Base-by-base conservation (phyloP, 305 asterid genomes). In the Petunia hybrid region DNA sequence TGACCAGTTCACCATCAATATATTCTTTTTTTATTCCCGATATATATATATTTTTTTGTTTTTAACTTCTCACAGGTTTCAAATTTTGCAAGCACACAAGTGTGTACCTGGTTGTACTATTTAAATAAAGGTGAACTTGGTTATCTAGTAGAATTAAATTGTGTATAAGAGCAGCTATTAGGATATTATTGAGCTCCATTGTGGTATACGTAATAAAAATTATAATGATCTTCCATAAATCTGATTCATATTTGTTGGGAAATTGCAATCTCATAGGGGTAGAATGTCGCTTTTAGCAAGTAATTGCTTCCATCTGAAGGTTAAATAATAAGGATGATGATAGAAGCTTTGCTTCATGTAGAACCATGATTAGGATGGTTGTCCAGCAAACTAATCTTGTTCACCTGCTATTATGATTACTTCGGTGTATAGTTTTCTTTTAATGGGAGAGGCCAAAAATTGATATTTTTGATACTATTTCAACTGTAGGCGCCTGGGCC, bases 401-500 rank as follows among this genome's bases (percentile, higher is more conserved):
- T 74, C 79, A 74, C n/a, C 48, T 53, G n/a, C 36, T 70, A 43
- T 69, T 69, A 1, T 69, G 57, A 53, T 73, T 31, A 53, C 53
- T 13, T 36, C 14, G 3, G 62, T 51, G 65, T 74, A 51, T 13
- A 8, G 1, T 74, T 45, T 41, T 36, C 65, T 74, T 53, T 73
- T 13, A 0, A 14, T 14, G n/a, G 79, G 79, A 74, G 78, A 35
- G 79, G 38, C n/a, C 79, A 74, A 38, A 38, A 42, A 3, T 74
- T 36, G 53, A 7, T 36, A 14, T 6, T 51, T 51, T 74, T 7
- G 51, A 36, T 74, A 38, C 38, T 74, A 7, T 77, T 77, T 80
- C 53, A 79, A 74, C 79, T 85, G 75, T 89, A 95, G 99, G 98
- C 88, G 64, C 98, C 98, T 76, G 98, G 92, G 76, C 98, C 97